These are phyloP conservation scores for Scheffersomyces lignicola DNA, from an alignment of 1,139 yeast genomes.

Conservation along the genomic window DNA sequence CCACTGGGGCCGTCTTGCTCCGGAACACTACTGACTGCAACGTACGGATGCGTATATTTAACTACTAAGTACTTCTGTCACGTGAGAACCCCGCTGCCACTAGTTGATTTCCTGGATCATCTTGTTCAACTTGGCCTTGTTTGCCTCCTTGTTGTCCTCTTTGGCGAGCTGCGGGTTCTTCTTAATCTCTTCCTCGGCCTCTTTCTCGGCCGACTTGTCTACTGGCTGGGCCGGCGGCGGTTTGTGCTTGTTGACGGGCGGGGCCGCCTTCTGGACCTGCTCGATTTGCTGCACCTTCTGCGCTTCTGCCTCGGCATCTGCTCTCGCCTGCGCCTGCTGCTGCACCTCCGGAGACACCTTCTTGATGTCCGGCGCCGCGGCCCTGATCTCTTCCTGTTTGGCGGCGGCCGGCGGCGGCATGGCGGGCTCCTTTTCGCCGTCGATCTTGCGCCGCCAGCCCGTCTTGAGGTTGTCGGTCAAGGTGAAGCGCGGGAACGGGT, in stretches of 20 bases:
- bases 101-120: constrained; percentile 20
- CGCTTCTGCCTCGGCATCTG: background rate
- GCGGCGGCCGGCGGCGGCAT: constrained; percentile 17
- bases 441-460: constrained; percentile 54
- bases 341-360: too few relatives aligned
- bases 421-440: constrained; percentile 19
- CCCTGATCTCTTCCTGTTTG: too few relatives aligned
- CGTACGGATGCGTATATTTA: too few relatives aligned
- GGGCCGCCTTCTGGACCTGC: constrained; percentile 4
- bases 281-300: background rate
- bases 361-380: too few relatives aligned
- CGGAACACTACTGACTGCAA: too few relatives aligned
- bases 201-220: constrained; percentile 39
- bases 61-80: too few relatives aligned
- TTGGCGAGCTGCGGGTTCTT: constrained; percentile 30
- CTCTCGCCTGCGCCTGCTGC: too few relatives aligned
- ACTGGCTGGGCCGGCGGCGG: constrained; percentile 48
- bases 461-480: constrained; percentile 57
- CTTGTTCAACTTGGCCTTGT: constrained; percentile 26
- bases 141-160: constrained; percentile 26
- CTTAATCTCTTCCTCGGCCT: constrained; percentile 35
- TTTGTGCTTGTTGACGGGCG: constrained; percentile 25
- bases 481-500: constrained; percentile 78
- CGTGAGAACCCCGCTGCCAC: too few relatives aligned
- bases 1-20: too few relatives aligned